Percentiles rank a stretch among this genome's conserved stretches.
Conservation (phyloP, 805 yeast genomes). For the Suhomyces xylopsoci region DNA sequence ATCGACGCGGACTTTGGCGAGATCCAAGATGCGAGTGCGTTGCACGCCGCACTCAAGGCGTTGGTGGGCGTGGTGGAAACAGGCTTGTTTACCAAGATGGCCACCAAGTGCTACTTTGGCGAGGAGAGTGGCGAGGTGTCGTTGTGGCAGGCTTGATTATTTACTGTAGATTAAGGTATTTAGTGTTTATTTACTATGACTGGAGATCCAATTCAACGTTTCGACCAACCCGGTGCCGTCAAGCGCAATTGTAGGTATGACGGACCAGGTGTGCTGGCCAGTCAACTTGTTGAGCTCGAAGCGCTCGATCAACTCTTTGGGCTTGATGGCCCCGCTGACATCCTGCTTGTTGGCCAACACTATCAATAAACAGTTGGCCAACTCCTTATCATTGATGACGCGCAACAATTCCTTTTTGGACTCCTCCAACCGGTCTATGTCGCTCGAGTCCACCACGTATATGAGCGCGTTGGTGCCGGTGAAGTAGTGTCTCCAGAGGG, state of each 20-base stretch:
- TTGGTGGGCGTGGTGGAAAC: conserved; percentile 96
- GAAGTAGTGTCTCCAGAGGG: conserved; percentile 93
- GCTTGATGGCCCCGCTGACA: conserved; percentile 65
- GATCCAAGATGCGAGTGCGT: conserved; percentile 46
- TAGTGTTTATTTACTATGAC: conserved; percentile 42
- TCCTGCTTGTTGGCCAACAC: conserved; percentile 92
- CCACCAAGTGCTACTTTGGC: conserved; percentile 84
- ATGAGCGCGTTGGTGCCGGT: conserved; percentile 90
- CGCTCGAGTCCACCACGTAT: conserved; percentile 85
- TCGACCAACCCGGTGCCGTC: conserved; percentile 89
- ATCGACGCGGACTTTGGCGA: conserved; percentile 92
- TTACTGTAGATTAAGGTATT: not conserved
- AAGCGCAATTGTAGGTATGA: conserved; percentile 85
- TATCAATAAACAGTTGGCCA: conserved; percentile 72
- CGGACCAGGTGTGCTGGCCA: conserved; percentile 77
- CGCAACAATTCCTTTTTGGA: conserved; percentile 74
- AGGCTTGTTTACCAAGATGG: conserved; percentile 77
- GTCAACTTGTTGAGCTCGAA: conserved; percentile 61
- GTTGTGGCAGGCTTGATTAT: conserved; percentile 8
- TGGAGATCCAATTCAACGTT: conserved; percentile 82
- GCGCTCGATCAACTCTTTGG: conserved; percentile 74
- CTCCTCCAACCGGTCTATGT: conserved; percentile 66
- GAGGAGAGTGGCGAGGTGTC: conserved; percentile 63
- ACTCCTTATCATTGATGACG: conserved; percentile 79
- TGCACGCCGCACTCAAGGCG: conserved; percentile 66